Evolutionary conservation across 805 yeast genomes (phyloP).

Genomic region (Wickerhamiella siamensis): DNA sequence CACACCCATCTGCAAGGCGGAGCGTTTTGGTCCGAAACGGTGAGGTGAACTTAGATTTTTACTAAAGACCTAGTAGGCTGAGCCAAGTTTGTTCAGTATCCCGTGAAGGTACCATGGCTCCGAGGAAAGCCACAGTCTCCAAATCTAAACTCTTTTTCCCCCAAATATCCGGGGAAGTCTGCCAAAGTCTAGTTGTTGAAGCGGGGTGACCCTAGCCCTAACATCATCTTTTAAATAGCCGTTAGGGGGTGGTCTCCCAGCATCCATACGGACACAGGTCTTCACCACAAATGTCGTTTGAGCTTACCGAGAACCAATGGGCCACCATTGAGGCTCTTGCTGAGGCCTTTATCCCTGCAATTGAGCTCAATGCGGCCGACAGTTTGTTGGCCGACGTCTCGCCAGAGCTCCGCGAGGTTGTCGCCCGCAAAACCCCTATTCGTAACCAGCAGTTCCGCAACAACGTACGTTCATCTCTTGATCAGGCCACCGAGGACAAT

Average conservation of each 20-base stretch:
- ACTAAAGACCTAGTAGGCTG: no score
- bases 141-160: no score
- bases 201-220: not conserved
- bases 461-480: not conserved
- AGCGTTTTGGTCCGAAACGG: not conserved
- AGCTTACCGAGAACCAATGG: constrained; percentile 3
- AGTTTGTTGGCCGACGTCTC: not conserved
- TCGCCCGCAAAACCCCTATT: not conserved
- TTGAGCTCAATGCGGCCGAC: not conserved
- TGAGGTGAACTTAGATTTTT: no score
- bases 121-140: no score
- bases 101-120: not conserved
- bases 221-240: not conserved
- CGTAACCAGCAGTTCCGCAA: not conserved
- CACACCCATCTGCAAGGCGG: not conserved
- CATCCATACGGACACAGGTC: not conserved
- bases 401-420: not conserved
- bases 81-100: not conserved
- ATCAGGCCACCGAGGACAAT: not conserved
- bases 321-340: not conserved
- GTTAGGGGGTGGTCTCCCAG: not conserved
- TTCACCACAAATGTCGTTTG: not conserved
- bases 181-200: no score
- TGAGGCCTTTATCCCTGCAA: constrained; percentile 1
- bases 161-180: no score